Evolutionary conservation across 345 rosid genomes (phyloP), one percentile per base, ranked within the genome.

Genomic region (Euclidium syriacum): DNA sequence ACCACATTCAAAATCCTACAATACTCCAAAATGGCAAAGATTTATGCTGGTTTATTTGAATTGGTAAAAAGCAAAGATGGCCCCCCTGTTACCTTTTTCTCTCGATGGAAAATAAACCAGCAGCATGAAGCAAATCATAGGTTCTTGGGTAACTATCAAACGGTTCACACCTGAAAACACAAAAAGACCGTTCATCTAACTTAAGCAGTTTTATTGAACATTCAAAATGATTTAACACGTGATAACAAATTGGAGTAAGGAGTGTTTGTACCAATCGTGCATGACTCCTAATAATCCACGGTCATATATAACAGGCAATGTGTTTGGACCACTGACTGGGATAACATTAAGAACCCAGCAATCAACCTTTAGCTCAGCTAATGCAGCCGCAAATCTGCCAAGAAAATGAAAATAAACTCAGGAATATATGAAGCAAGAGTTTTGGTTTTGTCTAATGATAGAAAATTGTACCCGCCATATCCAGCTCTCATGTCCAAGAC

Each of bases 141-240:
- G 97, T 90, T 83, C 99, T 90, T 38, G 97, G 99, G 58, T 94
- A 94, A 4, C 96, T 94, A 75, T 94, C 97, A 23, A 94, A 87
- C 2, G 97, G 80, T 65, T 94, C 99, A 80, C 99, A 94, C 98
- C 98, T 89, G 83, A 56, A 47, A 52, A 42, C 4, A 24, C 16
- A 42, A 29, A 25, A 29, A 25, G 10, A 42, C 25, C 5, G 2
- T 11, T n/a, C 52, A 27, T 10, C 11, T 34, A 14, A n/a, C 10
- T n/a, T 35, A 42, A 10, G 18, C 38, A 24, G 48, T 29, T 44
- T 14, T n/a, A 7, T 1, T n/a, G 38, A 46, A 60, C 46, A 48
- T 17, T 38, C 23, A 54, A 20, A 52, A 30, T 12, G 3, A 17
- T 39, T 35, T 36, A 15, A 32, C 7, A 14, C 2, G 22, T 38